A percentile compares a stretch with the other conserved stretches of the same genome.
phyloP scores from a whole-genome alignment of 1,284 basidiomycete species.

The Limonomyces culmigenus region DNA sequence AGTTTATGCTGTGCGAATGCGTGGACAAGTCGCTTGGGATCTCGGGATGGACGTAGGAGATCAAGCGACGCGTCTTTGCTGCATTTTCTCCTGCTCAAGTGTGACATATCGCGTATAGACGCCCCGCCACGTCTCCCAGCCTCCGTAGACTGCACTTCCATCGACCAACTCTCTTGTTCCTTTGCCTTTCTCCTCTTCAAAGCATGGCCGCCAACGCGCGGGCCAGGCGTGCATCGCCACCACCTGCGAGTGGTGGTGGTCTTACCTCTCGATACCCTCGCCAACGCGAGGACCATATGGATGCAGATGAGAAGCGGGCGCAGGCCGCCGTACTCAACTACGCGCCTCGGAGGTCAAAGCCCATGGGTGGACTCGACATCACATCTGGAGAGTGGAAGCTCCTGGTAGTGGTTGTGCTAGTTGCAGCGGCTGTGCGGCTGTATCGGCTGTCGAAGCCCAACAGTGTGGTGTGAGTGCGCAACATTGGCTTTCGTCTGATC shows the following conservation, averaged over 20 bases:
- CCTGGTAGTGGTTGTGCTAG: conserved; percentile 38
- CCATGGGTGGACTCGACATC: conserved; percentile 48
- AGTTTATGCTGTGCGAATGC: too few species aligned
- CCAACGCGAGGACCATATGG: conserved; percentile 39
- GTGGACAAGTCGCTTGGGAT: too few species aligned
- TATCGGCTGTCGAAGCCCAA: conserved; percentile 69
- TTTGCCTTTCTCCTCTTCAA: too few species aligned
- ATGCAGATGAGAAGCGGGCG: conserved; percentile 55
- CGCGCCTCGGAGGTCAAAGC: conserved; percentile 32
- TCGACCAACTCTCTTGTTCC: too few species aligned
- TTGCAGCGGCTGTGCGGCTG: conserved; percentile 61
- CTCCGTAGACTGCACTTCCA: too few species aligned
- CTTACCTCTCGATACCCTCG: conserved; percentile 37
- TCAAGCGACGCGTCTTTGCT: too few species aligned
- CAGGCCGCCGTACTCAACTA: conserved; percentile 45
- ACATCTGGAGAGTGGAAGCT: conserved; percentile 60
- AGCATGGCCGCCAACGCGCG: conserved; percentile 23
- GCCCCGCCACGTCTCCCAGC: too few species aligned
- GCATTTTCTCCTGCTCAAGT: too few species aligned
- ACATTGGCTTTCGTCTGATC: neutral
- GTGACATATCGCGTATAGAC: too few species aligned
- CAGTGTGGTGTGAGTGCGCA: conserved; percentile 67
- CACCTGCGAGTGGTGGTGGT: conserved; percentile 29
- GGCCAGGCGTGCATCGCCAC: conserved; percentile 48
- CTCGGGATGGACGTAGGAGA: too few species aligned